Base-by-base conservation (phyloP, 2,329 filamentous ascomycete species). In the Fusarium xylarioides region DNA sequence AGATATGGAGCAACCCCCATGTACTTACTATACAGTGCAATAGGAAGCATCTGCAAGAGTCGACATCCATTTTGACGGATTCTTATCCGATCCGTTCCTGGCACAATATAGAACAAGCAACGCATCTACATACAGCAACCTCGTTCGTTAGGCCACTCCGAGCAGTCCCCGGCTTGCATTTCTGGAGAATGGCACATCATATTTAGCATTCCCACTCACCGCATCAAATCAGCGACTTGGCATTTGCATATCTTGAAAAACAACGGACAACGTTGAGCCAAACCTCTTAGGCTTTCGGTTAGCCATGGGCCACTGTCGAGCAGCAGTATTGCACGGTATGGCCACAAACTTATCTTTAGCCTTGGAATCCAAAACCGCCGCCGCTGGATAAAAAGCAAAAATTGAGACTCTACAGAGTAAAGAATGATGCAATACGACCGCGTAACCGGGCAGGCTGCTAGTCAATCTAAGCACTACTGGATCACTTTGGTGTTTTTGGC, bases 391-490 rank as follows among this genome's bases (percentile, higher is more conserved):
- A 64, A 68, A 46, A 74, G 63, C 53, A 67, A 77, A 74, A 73
- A 66, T 66, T 30, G 50, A 66, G 47, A 54, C 40, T 66, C 63
- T 28, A 28, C 26, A 28, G 26, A 28, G 26, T 28, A 28, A 42
- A 44, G 42, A 38, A 78, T 78, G 73, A 77, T 78, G 76, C 71
- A 76, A 77, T 76, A 53, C 61, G 54, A 50, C 66, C 30, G 58
- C 52, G 66, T 68, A 64, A 50, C 71, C 68, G 63, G 66, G 67
- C 67, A 66, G 63, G 64, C 63, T 70, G 56, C 69, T 65, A 70
- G 62, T 61, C 43, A 68, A 57, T 69, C 52, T 46, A 62, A 67
- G 68, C 56, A 67, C 67, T 66, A 63, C 69, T 68, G 73, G 71
- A 63, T 77, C 72, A 66, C 57, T 56, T 55, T 68, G 55, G 70